Evolutionary conservation across 768 basidiomycete species (phyloP).

Genomic region (Clathrus columnatus): DNA sequence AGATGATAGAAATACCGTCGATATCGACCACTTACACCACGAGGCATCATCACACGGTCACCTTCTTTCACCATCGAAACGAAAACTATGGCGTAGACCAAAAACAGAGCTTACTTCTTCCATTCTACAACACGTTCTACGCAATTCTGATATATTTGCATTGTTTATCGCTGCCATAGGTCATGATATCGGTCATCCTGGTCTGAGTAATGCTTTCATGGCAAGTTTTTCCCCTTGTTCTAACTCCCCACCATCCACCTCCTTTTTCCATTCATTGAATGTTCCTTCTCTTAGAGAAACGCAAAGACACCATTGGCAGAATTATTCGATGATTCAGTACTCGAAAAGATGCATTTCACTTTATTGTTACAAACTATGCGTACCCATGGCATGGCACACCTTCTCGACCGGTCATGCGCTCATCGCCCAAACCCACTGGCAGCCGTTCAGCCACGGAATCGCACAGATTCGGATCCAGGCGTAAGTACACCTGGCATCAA

Average conservation of each 20-base stretch:
- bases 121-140: conserved; percentile 23
- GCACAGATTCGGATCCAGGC: conserved; percentile 26
- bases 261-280: conserved; percentile 1
- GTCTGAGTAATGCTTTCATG: conserved; percentile 90
- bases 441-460: not conserved
- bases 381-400: conserved; percentile 60
- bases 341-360: conserved; percentile 88
- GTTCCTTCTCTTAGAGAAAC: conserved; percentile 66
- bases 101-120: not conserved
- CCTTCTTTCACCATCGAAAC: conserved; percentile 26
- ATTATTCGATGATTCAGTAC: conserved; percentile 81
- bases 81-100: conserved; percentile 19
- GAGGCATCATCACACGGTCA: conserved; percentile 18
- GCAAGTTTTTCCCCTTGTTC: conserved; percentile 35
- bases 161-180: conserved; percentile 90
- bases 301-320: conserved; percentile 82
- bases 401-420: conserved; percentile 45
- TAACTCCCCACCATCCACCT: conserved; percentile 9
- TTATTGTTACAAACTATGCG: conserved; percentile 75
- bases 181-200: conserved; percentile 96
- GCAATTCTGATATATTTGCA: conserved; percentile 70
- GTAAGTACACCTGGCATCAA: conserved; percentile 13
- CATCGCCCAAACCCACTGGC: conserved; percentile 14
- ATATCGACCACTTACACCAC: conserved; percentile 8
- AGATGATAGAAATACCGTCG: conserved; percentile 21